Conservation (phyloP, 169 alveolate genomes). For the Plasmodium vinckei region DNA sequence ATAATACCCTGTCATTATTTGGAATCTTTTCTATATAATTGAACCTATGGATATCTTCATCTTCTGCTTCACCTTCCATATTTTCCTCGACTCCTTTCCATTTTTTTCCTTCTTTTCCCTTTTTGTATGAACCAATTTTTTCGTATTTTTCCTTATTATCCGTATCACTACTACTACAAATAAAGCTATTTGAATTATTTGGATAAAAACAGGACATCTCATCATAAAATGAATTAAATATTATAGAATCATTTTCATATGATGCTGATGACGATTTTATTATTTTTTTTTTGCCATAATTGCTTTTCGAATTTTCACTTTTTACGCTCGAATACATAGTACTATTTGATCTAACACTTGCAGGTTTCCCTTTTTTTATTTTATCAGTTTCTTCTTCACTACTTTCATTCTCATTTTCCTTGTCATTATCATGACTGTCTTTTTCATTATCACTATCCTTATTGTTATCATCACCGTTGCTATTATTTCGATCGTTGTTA, state of each 20-base stretch:
- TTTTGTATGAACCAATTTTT: no score
- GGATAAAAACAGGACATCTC: constrained; percentile 31
- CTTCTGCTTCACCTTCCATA: no score
- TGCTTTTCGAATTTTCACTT: constrained; percentile 5
- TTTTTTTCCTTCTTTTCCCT: no score
- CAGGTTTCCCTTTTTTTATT: neutral
- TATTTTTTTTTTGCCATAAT: neutral
- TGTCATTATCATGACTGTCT: neutral
- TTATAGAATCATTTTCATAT: constrained; percentile 19
- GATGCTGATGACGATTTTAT: constrained; percentile 7
- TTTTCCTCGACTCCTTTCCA: no score
- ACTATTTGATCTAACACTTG: constrained; percentile 4
- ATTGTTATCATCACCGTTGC: neutral
- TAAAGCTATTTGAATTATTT: constrained; percentile 14
- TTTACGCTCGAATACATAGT: constrained; percentile 7
- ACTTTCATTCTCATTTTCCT: neutral
- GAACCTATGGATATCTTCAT: no score
- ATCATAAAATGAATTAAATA: constrained; percentile 19
- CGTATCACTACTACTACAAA: constrained; percentile 8
- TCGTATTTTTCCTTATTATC: neutral
- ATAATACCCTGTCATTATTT: no score
- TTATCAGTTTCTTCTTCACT: neutral
- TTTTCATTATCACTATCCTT: neutral
- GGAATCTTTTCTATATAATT: no score
- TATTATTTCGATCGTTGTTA: neutral